A percentile compares a stretch with the other conserved stretches of the same genome.
Evolutionary conservation across 202 grass and related monocot species (phyloP).

Genomic region (Schoenoplectus tabernaemontani): DNA sequence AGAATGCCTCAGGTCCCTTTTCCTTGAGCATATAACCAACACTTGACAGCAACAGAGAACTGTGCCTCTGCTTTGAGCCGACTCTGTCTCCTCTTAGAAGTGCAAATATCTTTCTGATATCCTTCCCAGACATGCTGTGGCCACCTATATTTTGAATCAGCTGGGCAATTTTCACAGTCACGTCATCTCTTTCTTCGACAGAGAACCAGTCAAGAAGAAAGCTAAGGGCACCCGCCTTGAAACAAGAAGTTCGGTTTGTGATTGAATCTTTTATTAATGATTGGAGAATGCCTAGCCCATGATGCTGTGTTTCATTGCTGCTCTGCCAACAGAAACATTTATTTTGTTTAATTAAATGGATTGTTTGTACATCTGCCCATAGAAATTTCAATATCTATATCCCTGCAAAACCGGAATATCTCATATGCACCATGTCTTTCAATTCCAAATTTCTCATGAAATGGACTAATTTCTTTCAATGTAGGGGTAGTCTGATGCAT

Average conservation of each 20-base stretch:
- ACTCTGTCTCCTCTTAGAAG: constrained; percentile 71
- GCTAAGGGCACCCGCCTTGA: constrained; percentile 75
- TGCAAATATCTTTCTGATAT: constrained; percentile 92
- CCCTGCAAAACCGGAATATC: neutral
- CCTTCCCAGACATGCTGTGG: constrained; percentile 94
- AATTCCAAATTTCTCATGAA: neutral
- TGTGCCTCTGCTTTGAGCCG: constrained; percentile 54
- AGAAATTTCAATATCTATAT: neutral
- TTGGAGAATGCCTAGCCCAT: constrained; percentile 80
- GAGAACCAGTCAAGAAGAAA: constrained; percentile 99
- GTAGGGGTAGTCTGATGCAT: constrained; percentile 22
- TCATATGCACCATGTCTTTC: neutral
- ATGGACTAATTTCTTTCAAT: neutral
- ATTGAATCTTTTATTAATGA: constrained; percentile 84
- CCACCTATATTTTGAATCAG: constrained; percentile 97
- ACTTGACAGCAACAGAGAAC: constrained; percentile 81
- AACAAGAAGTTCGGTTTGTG: constrained; percentile 87
- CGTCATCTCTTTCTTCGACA: constrained; percentile 57
- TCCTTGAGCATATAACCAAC: constrained; percentile 95
- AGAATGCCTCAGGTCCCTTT: constrained; percentile 96
- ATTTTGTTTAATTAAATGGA: constrained; percentile 1
- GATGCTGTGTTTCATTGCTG: constrained; percentile 71
- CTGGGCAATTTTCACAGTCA: constrained; percentile 59
- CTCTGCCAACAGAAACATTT: constrained; percentile 57
- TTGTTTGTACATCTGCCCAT: neutral